Conservation (phyloP, 331 rosid species). For the Erythrophleum ivorense region DNA sequence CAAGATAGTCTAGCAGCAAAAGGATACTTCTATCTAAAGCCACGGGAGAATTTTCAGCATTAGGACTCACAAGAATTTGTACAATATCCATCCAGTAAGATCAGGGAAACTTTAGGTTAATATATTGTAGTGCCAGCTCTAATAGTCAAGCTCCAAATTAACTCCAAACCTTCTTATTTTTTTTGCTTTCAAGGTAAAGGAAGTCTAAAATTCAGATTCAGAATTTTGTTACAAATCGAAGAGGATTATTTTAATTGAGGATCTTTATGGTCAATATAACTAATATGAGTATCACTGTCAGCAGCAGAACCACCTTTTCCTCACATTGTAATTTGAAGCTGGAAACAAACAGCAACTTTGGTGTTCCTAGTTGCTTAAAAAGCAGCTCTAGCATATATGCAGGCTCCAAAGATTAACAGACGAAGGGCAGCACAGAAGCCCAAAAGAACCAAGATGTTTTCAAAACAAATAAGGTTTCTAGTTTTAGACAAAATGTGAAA, state of each 20-base stretch:
- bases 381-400: not conserved
- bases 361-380: not conserved
- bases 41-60: slow-evolving; percentile 15
- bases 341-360: slow-evolving; percentile 6
- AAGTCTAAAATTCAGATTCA: not conserved
- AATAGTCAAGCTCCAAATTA: slow-evolving; percentile 8
- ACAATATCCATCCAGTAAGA: slow-evolving; percentile 28
- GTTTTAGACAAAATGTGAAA: slow-evolving; percentile 9
- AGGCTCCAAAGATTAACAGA: slow-evolving; percentile 23
- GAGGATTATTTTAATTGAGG: not conserved
- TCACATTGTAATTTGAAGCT: not conserved
- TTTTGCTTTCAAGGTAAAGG: not conserved
- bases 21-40: slow-evolving; percentile 30
- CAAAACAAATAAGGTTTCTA: not conserved
- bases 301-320: not conserved
- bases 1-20: not conserved
- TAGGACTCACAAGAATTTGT: slow-evolving; percentile 25
- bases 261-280: not conserved
- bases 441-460: not conserved
- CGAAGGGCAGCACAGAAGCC: not conserved
- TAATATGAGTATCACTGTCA: not conserved
- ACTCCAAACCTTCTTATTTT: not conserved
- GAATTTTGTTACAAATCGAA: not conserved
- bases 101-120: not conserved
- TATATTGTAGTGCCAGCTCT: not conserved